A percentile compares a stretch with the other conserved stretches of the same genome.
Conservation (phyloP, 495 filamentous ascomycete genomes). For the Podospora comata region DNA sequence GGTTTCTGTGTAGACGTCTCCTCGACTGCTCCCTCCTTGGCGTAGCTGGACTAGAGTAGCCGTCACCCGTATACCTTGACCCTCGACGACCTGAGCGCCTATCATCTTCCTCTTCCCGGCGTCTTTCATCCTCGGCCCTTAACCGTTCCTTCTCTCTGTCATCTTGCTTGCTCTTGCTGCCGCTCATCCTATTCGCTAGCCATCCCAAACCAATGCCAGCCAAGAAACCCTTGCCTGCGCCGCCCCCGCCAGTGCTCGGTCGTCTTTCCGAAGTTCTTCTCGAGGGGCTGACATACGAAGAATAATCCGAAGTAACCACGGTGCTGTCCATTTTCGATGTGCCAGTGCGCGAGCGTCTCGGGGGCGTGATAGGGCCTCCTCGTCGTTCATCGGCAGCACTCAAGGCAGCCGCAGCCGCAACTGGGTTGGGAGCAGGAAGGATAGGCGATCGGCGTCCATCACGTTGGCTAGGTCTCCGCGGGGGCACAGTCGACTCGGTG, state of each 20-base stretch:
- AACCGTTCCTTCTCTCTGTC: slow-evolving; percentile 63
- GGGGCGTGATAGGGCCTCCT: slow-evolving; percentile 42
- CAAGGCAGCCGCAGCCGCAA: slow-evolving; percentile 37
- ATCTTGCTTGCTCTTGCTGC: slow-evolving; percentile 52
- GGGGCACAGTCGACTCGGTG: slow-evolving; percentile 46
- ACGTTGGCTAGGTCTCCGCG: slow-evolving; percentile 34
- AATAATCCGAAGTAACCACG: slow-evolving; percentile 47
- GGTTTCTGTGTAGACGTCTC: slow-evolving; percentile 33
- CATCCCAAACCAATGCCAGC: slow-evolving; percentile 65
- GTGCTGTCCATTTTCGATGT: slow-evolving; percentile 42
- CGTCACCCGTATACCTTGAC: slow-evolving; percentile 57
- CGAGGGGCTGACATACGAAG: slow-evolving; percentile 49
- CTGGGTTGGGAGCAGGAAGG: slow-evolving; percentile 41
- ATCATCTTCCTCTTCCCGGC: slow-evolving; percentile 49
- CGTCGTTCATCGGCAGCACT: slow-evolving; percentile 37
- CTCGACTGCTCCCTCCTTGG: slow-evolving; percentile 43
- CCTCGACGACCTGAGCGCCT: slow-evolving; percentile 38
- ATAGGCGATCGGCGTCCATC: slow-evolving; percentile 31
- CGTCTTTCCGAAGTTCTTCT: slow-evolving; percentile 36
- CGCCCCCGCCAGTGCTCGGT: slow-evolving; percentile 31
- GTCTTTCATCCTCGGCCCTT: slow-evolving; percentile 62
- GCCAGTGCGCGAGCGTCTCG: slow-evolving; percentile 42
- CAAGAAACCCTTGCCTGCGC: slow-evolving; percentile 58
- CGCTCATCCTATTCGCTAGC: slow-evolving; percentile 56
- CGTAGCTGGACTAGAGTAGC: slow-evolving; percentile 52